phyloP scores from a whole-genome alignment of 331 rosid genomes.

The Acacia pycnantha region DNA sequence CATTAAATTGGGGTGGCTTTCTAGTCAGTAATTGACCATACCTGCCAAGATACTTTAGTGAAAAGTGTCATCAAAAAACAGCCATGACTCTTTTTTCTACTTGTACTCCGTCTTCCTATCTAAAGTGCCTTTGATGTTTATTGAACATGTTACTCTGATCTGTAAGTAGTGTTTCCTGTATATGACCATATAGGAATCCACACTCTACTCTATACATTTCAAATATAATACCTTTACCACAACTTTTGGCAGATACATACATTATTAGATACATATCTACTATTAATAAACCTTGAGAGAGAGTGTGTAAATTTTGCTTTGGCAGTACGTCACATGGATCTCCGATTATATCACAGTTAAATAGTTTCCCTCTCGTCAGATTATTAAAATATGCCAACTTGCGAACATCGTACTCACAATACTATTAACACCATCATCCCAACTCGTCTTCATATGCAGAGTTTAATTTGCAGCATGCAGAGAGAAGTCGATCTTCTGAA shows the following conservation, averaged over 20 bases:
- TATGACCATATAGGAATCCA: background rate
- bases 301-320: slow-evolving; percentile 25
- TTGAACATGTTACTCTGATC: background rate
- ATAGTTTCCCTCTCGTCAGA: slow-evolving; percentile 42
- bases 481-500: background rate
- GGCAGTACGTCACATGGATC: slow-evolving; percentile 46
- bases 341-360: slow-evolving; percentile 18
- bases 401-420: background rate
- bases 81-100: background rate
- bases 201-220: background rate
- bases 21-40: background rate
- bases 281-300: background rate
- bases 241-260: background rate
- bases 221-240: background rate
- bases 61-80: background rate
- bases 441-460: background rate
- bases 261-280: background rate
- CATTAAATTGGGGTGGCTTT: slow-evolving; percentile 7
- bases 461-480: background rate
- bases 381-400: background rate
- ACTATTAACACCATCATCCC: background rate
- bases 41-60: slow-evolving; percentile 5
- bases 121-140: background rate
- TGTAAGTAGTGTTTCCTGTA: background rate
- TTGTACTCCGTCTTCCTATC: background rate